Evolutionary conservation across 2,329 filamentous ascomycete species (phyloP), one percentile per base, ranked within the genome.

Genomic region (Fusarium gaditjirri): DNA sequence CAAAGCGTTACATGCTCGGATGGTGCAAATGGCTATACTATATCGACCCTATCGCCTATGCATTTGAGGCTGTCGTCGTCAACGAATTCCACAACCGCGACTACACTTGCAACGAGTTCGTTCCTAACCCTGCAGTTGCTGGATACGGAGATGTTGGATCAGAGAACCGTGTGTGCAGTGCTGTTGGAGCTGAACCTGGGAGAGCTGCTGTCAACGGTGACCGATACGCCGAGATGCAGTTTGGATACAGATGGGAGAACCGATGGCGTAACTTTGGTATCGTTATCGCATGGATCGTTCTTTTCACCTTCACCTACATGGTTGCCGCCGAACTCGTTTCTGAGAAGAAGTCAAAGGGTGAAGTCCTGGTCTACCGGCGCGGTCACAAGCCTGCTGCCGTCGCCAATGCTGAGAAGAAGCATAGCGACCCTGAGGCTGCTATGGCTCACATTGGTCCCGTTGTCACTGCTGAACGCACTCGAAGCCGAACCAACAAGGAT

Each of bases 1-100:
- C 88, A 0, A 87, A 86, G 75, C 81, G 84, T 58, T 90, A 95
- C 81, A 96, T 94, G 92, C 86, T 92, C 11, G 88, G 84, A 3
- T 97, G 94, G 93, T 92, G 92, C 75, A 87, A 90, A 67, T 97
- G 94, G 94, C 89, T 97, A 69, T 92, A 92, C 78, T 95, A 93
- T 78, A 84, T 96, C 42, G 91, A 97, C 68, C 93, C 93, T 5
- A 87, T 97, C 16, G 90, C 89, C 3, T 97, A 97, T 72, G 90
- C 90, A 0, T 97, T 97, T 77, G 94, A 97, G 80, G 85, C 90
- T 0, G 85, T 97, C 31, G 92, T 95, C 87, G 87, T 93, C 71
- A 97, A 97, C 81, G 94, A 97, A 80, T 97, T 97, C 78, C 82
- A 90, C 74, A 83, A 84, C 65, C 88, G 91, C 21, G 70, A 89